These are phyloP conservation scores for Starmerella scarabaei DNA, from an alignment of 805 yeast species.

Conservation along the genomic window DNA sequence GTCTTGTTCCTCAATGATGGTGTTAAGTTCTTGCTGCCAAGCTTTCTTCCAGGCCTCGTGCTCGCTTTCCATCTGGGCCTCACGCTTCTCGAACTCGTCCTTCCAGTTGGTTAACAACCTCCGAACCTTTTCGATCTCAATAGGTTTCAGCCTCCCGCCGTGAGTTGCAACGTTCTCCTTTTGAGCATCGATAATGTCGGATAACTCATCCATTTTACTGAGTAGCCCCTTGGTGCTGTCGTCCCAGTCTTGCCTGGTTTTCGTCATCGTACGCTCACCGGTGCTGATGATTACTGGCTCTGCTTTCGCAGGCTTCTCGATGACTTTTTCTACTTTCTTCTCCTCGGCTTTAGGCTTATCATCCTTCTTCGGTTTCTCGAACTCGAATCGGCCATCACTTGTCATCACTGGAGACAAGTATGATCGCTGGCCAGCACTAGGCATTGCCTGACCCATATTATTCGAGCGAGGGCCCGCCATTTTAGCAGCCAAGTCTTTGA, in stretches of 20 bases:
- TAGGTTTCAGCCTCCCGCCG: conserved; percentile 67
- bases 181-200: conserved; percentile 78
- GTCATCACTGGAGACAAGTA: conserved; percentile 14
- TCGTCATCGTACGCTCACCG: conserved; percentile 39
- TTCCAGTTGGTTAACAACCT: conserved; percentile 54
- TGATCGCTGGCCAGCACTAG: neutral
- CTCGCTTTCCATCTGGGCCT: conserved; percentile 51
- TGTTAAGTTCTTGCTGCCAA: conserved; percentile 85
- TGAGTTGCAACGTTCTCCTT: conserved; percentile 85
- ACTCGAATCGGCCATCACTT: conserved; percentile 13
- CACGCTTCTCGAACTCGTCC: conserved; percentile 39
- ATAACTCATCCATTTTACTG: conserved; percentile 76
- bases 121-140: conserved; percentile 53
- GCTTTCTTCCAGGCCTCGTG: conserved; percentile 77
- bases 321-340: conserved; percentile 41
- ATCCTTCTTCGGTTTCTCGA: conserved; percentile 25
- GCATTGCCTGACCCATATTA: neutral
- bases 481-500: conserved; percentile 24
- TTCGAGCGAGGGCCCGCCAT: conserved; percentile 8
- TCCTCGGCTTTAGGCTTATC: conserved; percentile 47
- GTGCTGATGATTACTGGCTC: conserved; percentile 4
- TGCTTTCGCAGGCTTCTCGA: conserved; percentile 39
- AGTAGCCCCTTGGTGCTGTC: conserved; percentile 62
- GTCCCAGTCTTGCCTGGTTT: conserved; percentile 59
- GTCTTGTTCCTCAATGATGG: conserved; percentile 88